These are phyloP conservation scores for Thielaviopsis euricoi DNA, from an alignment of 2,329 filamentous ascomycete species.

Conservation along the genomic window DNA sequence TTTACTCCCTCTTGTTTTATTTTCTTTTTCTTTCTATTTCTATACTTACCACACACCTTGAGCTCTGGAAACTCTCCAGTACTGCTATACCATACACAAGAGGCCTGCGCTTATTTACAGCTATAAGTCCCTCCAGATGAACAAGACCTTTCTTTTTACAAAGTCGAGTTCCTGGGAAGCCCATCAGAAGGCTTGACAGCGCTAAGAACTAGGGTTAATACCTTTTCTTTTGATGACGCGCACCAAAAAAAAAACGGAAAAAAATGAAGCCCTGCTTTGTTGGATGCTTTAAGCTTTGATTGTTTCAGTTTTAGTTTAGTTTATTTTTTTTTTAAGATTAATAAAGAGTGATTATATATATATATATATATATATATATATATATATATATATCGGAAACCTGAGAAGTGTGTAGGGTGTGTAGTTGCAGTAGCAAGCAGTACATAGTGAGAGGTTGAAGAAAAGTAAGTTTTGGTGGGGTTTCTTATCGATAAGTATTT, in stretches of 20 bases:
- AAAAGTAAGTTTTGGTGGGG: neutral
- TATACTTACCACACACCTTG: neutral
- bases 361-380: too few species aligned
- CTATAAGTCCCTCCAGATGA: slow-evolving; percentile 9
- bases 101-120: slow-evolving; percentile 11
- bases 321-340: neutral
- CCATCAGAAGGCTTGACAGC: neutral
- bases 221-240: neutral
- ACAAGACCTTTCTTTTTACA: slow-evolving; percentile 10
- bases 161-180: slow-evolving; percentile 3
- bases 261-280: neutral
- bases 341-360: too few species aligned
- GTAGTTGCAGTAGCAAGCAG: too few species aligned
- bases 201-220: neutral
- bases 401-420: too few species aligned
- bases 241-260: neutral
- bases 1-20: slow-evolving; percentile 5
- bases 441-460: too few species aligned
- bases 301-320: neutral
- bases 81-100: neutral
- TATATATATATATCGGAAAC: too few species aligned
- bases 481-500: slow-evolving; percentile 9
- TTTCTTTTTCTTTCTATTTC: slow-evolving; percentile 5
- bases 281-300: neutral
- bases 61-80: neutral